Base-by-base conservation (phyloP, 2,329 filamentous ascomycete genomes). In the Aspergillus niger region DNA sequence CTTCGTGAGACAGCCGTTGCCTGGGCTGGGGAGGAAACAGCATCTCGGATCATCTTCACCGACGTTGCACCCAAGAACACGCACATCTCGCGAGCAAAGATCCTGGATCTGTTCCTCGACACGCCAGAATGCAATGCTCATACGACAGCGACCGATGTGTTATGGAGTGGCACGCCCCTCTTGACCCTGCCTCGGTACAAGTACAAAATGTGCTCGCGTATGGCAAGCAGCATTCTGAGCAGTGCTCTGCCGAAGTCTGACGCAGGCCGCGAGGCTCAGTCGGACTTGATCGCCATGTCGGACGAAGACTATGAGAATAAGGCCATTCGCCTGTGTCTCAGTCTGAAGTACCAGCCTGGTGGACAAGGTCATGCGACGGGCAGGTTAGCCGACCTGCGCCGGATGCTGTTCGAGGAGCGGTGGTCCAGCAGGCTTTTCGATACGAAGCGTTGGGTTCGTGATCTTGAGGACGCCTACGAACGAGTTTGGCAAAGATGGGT, bases 181-280 rank as follows among this genome's bases (percentile, higher is more conserved):
- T 82, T 99, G 28, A 99, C 95, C 0, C 82, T 95, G 30, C 93
- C 95, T 10, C 86, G 95, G 38, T 97, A 98, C 75, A 86, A 90
- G 54, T 97, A 97, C 79, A 99, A 99, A 78, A 99, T 99, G 95
- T 99, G 95, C 77, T 96, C 92, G 47, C 90, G 95, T 57, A 99
- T 99, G 90, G 95, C 94, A 6, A 93, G 95, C 6, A 97, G 92
- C 10, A 98, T 99, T 59, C 83, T 99, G 30, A 91, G 88, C 65
- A 95, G 95, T 15, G 95, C 95, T 0, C 79, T 99, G 3, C 95
- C 95, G 0, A 89, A 87, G 66, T 83, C 81, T 0, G 77, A 81
- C 1, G 86, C 87, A n/a, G 92, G 94, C 3, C 78, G 80, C 6
- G 81, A 80, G 59, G 91, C 90, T 0, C 89, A 89, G 0, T 74